Conservation (phyloP, 2,329 filamentous ascomycete genomes). For the Cladosporium sp. region DNA sequence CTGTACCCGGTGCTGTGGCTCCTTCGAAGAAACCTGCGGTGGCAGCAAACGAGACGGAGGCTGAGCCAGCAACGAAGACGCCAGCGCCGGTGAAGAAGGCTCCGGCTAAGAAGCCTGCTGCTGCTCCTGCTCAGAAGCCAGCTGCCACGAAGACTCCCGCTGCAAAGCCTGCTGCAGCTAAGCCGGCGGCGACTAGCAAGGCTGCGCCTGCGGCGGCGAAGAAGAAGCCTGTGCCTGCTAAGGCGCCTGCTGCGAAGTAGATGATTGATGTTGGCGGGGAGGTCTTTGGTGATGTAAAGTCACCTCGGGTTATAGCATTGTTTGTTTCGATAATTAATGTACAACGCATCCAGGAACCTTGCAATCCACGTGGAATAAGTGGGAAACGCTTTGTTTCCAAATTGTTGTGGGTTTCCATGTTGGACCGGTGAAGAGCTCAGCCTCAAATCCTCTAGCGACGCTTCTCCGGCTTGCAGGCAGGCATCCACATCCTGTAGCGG, state of each 20-base stretch:
- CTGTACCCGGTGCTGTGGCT: not conserved
- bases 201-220: not conserved
- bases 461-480: too few species aligned
- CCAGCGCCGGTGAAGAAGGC: constrained; percentile 14
- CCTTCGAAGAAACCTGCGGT: constrained; percentile 10
- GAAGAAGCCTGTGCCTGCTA: not conserved
- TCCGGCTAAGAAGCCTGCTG: constrained; percentile 2
- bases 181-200: not conserved
- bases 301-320: too few species aligned
- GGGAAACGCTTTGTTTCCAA: too few species aligned
- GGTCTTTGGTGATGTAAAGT: too few species aligned
- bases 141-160: not conserved
- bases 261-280: too few species aligned
- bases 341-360: too few species aligned
- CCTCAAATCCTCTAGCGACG: too few species aligned
- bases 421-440: too few species aligned
- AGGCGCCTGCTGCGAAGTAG: not conserved
- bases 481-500: too few species aligned
- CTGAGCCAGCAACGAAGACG: constrained; percentile 5
- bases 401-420: too few species aligned
- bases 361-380: too few species aligned
- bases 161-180: not conserved
- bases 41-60: not conserved
- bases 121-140: not conserved
- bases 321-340: too few species aligned